Evolutionary conservation across 163 green algal genomes (phyloP), one percentile per base, ranked within the genome.

Genomic region (Coccomyxa subellipsoidea): DNA sequence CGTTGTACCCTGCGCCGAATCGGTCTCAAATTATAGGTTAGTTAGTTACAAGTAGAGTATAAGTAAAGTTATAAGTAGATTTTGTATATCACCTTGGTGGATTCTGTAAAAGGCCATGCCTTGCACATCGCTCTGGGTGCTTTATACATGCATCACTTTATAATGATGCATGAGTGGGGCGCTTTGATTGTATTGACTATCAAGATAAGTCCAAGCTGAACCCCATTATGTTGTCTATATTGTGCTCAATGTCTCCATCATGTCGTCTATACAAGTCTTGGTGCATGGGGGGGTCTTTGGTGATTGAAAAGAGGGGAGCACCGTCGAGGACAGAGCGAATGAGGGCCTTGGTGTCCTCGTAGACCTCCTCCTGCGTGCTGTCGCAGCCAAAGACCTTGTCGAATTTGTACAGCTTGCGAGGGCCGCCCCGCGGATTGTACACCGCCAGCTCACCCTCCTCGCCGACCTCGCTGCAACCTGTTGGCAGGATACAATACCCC

Each of bases 271-370:
- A n/a, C n/a, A n/a, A n/a, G n/a, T 18, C 47, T 59, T 59, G 47
- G 47, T 59, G 47, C n/a, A n/a, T n/a, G n/a, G n/a, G n/a, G n/a
- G n/a, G 23, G 0, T 59, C 23, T 5, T 59, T 1, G 23, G 47
- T 59, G 47, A 59, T 12, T 21, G 5, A 59, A 59, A 1, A 21
- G 21, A 18, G 15, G 21, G 5, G 23, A 18, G 21, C 70, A 95
- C 94, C 95, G 84, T 98, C 95, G 76, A 98, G 89, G 66, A 98
- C 95, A 12, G 91, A 96, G 84, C 94, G 90, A 70, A 98, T 93
- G 32, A 98, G 92, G 12, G 91, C 90, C 85, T 96, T 90, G 18
- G 92, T 96, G 84, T 98, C 95, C 25, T 92, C 90, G 85, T 98
- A 98, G 40, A 98, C 92, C n/a, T 92, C 81, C 36, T 87, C 90